These are phyloP conservation scores for Xylariales sp. DNA, from an alignment of 2,329 filamentous ascomycete genomes.

Conservation along the genomic window DNA sequence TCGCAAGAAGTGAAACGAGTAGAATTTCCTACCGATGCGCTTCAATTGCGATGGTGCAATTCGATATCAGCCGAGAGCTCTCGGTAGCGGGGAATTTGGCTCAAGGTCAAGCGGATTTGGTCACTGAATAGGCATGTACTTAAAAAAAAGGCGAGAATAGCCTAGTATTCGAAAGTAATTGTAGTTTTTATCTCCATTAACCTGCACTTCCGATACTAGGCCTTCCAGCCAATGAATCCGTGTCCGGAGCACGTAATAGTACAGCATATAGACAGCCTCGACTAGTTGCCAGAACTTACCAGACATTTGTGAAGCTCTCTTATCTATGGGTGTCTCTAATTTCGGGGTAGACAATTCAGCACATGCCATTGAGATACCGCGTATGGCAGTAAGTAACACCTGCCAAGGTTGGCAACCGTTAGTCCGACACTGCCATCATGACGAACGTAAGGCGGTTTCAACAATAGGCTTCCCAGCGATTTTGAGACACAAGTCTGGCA, in stretches of 20 bases:
- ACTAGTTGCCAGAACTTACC: not conserved
- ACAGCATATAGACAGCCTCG: constrained; percentile 6
- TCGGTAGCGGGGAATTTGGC: not conserved
- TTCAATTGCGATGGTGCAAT: constrained; percentile 9
- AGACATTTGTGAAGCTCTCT: constrained; percentile 2
- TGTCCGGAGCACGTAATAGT: constrained; percentile 7
- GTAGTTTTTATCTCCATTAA: constrained; percentile 4
- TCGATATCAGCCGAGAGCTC: constrained; percentile 5
- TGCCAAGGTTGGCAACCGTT: constrained; percentile 9
- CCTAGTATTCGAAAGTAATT: no score
- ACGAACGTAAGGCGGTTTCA: constrained; percentile 1
- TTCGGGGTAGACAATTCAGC: not conserved
- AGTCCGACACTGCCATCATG: constrained; percentile 8
- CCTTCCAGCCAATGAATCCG: not conserved
- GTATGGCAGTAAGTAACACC: constrained; percentile 5
- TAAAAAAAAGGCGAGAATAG: not conserved
- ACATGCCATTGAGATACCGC: not conserved
- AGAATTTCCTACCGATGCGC: no score
- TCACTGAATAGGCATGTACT: constrained; percentile 7
- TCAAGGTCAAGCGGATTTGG: not conserved
- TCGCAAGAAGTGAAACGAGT: no score
- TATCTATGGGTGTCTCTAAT: constrained; percentile 4
- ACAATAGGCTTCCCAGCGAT: not conserved
- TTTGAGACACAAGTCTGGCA: not conserved
- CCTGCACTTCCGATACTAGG: not conserved